Conservation (phyloP, 2,329 filamentous ascomycete genomes). For the Claviceps purpurea region DNA sequence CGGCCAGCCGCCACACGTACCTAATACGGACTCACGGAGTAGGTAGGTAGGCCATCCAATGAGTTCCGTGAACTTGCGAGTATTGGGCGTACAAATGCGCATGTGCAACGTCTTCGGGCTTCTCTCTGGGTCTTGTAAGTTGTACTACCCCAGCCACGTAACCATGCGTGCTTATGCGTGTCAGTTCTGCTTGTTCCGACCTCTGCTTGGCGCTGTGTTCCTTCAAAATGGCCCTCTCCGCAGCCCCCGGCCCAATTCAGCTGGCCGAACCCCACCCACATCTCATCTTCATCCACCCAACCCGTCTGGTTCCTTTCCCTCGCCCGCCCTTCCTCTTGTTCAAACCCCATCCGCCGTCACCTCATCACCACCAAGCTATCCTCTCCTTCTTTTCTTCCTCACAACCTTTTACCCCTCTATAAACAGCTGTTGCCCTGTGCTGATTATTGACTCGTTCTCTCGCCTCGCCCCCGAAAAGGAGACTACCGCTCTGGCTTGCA, state of each 20-base stretch:
- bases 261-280: background rate
- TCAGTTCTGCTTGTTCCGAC: background rate
- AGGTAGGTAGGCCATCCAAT: too few species aligned
- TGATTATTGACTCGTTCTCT: conserved; percentile 8
- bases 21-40: too few species aligned
- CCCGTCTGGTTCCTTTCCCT: background rate
- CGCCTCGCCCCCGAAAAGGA: too few species aligned
- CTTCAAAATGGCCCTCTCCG: background rate
- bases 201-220: background rate
- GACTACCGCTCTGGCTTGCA: conserved; percentile 2
- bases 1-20: too few species aligned
- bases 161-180: background rate
- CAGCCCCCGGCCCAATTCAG: background rate
- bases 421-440: conserved; percentile 8
- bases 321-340: conserved; percentile 2
- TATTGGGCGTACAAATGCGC: too few species aligned
- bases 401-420: background rate
- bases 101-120: too few species aligned
- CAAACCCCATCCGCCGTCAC: background rate
- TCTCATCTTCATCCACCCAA: background rate
- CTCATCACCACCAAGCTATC: background rate
- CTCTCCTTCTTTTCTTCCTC: background rate
- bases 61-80: too few species aligned
- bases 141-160: too few species aligned
- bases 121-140: too few species aligned